phyloP scores from a whole-genome alignment of 345 rosid species.

The Psidium friedrichsthalianum region DNA sequence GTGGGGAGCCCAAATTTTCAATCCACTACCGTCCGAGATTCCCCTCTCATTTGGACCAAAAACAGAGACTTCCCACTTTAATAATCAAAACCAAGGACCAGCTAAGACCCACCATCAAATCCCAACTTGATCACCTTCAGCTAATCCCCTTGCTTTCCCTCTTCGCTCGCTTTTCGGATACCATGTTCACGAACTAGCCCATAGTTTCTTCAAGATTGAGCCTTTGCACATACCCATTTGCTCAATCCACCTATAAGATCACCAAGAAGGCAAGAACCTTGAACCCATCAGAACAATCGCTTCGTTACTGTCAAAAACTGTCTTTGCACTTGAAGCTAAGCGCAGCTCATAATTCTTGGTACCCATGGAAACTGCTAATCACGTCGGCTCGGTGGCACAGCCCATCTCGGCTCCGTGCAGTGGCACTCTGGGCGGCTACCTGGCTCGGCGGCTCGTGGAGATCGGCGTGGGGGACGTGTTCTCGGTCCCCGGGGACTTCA shows the following conservation, averaged over 20 bases:
- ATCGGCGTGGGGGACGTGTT: constrained; percentile 58
- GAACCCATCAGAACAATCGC: background rate
- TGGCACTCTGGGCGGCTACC: constrained; percentile 47
- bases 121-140: background rate
- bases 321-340: background rate
- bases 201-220: background rate
- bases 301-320: background rate
- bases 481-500: constrained; percentile 73
- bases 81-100: background rate
- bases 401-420: constrained; percentile 10
- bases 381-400: constrained; percentile 26
- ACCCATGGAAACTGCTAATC: constrained; percentile 27
- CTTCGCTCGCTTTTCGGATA: background rate
- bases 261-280: background rate
- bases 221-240: background rate
- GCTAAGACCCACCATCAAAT: background rate
- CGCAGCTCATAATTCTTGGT: background rate
- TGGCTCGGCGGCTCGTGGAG: constrained; percentile 63
- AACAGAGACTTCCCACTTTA: background rate
- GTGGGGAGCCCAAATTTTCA: background rate
- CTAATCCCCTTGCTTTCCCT: background rate
- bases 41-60: background rate
- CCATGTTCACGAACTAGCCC: background rate
- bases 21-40: background rate
- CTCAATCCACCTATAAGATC: background rate